phyloP scores from a whole-genome alignment of 495 filamentous ascomycete species.

The Daldinia concentrica region DNA sequence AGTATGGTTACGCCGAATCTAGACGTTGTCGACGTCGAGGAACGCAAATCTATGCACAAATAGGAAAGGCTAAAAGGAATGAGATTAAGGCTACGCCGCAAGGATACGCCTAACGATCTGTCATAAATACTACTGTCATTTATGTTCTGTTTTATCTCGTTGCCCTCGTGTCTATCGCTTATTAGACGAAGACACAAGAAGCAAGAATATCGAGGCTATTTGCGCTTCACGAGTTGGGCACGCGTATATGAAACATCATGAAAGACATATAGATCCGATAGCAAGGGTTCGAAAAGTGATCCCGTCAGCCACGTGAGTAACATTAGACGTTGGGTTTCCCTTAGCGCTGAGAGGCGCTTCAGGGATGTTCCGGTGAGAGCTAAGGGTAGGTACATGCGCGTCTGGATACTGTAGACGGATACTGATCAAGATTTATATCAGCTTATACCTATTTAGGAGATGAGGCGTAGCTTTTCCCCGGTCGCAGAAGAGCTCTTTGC shows the following conservation, averaged over 20 bases:
- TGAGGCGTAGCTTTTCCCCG: slow-evolving; percentile 19
- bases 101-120: slow-evolving; percentile 11
- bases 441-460: slow-evolving; percentile 15
- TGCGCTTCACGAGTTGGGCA: slow-evolving; percentile 14
- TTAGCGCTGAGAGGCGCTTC: slow-evolving; percentile 15
- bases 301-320: slow-evolving; percentile 41
- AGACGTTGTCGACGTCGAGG: slow-evolving; percentile 1
- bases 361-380: slow-evolving; percentile 19
- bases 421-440: slow-evolving; percentile 18
- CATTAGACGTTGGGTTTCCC: slow-evolving; percentile 32
- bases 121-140: slow-evolving; percentile 32
- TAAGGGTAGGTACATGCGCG: slow-evolving; percentile 15
- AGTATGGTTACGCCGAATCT: background rate
- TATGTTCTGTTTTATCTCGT: slow-evolving; percentile 20
- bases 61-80: slow-evolving; percentile 5
- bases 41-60: background rate
- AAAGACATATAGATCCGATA: slow-evolving; percentile 33
- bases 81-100: slow-evolving; percentile 22
- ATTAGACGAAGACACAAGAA: slow-evolving; percentile 23
- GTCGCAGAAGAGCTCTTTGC: slow-evolving; percentile 10
- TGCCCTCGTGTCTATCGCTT: slow-evolving; percentile 19
- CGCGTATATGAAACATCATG: slow-evolving; percentile 21
- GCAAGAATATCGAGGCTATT: slow-evolving; percentile 16
- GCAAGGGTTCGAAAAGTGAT: slow-evolving; percentile 12
- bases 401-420: slow-evolving; percentile 30